Conservation (phyloP, 805 yeast species). For the Yarrowia osloensis region DNA sequence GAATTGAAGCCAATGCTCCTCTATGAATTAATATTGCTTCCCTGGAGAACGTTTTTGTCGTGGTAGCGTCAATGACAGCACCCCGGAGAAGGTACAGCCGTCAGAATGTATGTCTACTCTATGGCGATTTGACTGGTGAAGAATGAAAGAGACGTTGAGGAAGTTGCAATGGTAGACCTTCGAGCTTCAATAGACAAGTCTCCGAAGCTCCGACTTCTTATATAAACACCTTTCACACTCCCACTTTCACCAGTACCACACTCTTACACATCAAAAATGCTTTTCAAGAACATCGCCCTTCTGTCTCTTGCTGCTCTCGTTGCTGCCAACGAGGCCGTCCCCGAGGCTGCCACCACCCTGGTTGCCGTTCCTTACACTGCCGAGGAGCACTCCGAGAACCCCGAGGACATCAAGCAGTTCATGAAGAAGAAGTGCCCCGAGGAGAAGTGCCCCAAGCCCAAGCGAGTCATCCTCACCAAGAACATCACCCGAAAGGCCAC, state of each 20-base stretch:
- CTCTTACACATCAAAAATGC: constrained; percentile 1
- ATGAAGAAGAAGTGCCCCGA: constrained; percentile 14
- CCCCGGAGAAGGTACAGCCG: background rate
- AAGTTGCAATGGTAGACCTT: background rate
- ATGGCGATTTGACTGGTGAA: background rate
- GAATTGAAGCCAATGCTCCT: background rate
- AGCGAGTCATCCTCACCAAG: constrained; percentile 11
- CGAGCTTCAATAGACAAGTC: background rate
- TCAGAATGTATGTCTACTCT: background rate
- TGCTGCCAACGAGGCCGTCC: constrained; percentile 21
- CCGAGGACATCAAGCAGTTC: constrained; percentile 13
- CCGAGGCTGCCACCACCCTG: constrained; percentile 1
- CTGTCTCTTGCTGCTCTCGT: constrained; percentile 15
- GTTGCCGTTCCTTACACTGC: background rate
- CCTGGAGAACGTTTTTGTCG: too few species aligned
- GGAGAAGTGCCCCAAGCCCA: constrained; percentile 27
- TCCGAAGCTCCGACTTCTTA: background rate
- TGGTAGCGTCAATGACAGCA: background rate
- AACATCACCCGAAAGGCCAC: constrained; percentile 14
- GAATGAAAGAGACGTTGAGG: background rate
- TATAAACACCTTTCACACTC: background rate
- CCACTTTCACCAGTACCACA: background rate
- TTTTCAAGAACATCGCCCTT: constrained; percentile 26
- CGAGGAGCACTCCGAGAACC: constrained; percentile 7
- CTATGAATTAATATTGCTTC: background rate